Conservation (phyloP, 176 grass and related monocot species). For the Cenchrus purpureus region DNA sequence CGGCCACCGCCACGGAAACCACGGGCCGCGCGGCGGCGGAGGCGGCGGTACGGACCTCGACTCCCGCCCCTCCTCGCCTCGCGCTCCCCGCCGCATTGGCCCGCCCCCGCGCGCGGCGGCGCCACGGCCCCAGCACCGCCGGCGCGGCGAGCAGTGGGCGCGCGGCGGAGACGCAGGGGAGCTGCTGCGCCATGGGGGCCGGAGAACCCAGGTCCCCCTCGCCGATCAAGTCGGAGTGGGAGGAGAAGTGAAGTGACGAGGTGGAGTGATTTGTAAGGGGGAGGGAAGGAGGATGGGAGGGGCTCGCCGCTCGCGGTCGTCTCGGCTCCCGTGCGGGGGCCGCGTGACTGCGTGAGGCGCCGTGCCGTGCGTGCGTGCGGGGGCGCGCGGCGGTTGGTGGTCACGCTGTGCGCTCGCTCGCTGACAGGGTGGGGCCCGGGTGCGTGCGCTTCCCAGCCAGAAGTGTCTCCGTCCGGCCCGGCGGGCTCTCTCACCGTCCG, state of each 20-base stretch:
- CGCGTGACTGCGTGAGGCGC: not conserved
- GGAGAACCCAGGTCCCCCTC: not conserved
- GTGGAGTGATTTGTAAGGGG: constrained; percentile 12
- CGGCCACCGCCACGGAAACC: not conserved
- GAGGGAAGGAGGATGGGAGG: not conserved
- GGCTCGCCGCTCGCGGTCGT: not conserved
- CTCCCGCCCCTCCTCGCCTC: not conserved
- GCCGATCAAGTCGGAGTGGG: constrained; percentile 5
- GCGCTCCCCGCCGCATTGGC: not conserved
- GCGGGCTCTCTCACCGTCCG: not conserved
- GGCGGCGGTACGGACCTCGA: not conserved
- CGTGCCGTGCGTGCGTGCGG: not conserved
- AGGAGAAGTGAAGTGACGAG: not conserved
- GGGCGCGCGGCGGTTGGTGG: not conserved
- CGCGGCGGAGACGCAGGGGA: constrained; percentile 43
- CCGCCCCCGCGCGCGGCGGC: not conserved
- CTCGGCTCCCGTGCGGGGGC: constrained; percentile 10
- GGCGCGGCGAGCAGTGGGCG: constrained; percentile 41
- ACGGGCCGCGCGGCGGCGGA: not conserved
- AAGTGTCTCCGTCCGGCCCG: not conserved
- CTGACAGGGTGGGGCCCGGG: not conserved
- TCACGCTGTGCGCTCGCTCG: not conserved
- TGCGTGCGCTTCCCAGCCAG: not conserved
- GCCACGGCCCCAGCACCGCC: not conserved
- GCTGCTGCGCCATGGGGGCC: constrained; percentile 7